Evolutionary conservation across 2,329 filamentous ascomycete species (phyloP).

Genomic region (Colletotrichum zoysiae): DNA sequence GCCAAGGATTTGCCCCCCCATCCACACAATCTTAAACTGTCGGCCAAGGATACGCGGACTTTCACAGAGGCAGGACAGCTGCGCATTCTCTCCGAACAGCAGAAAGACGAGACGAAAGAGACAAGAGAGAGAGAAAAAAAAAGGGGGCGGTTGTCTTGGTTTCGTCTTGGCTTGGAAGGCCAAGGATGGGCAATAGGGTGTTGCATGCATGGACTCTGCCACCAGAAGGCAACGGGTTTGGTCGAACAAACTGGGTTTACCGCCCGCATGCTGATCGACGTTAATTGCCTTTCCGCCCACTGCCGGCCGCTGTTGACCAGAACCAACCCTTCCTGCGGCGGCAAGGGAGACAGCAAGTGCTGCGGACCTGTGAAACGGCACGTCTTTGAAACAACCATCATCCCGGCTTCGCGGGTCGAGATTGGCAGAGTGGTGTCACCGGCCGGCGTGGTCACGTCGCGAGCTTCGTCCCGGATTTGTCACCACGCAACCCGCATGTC

Average conservation of each 20-base stretch:
- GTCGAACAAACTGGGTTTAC: constrained; percentile 1
- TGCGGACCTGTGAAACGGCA: not conserved
- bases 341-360: not conserved
- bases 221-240: constrained; percentile 16
- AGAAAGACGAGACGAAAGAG: not conserved
- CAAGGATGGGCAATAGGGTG: not conserved
- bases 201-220: constrained; percentile 12
- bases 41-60: not conserved
- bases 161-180: constrained; percentile 18
- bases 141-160: not conserved
- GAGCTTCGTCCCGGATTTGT: not conserved
- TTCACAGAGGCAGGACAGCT: not conserved
- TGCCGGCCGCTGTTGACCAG: not conserved
- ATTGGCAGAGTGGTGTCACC: not conserved
- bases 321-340: not conserved
- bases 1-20: constrained; percentile 18
- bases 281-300: not conserved
- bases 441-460: not conserved
- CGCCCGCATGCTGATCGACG: constrained; percentile 2
- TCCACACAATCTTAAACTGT: constrained; percentile 25
- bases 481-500: not conserved
- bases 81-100: not conserved
- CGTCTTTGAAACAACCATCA: constrained; percentile 4
- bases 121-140: not conserved
- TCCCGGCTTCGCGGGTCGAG: not conserved